Evolutionary conservation across 2,329 filamentous ascomycete species (phyloP), one percentile per base, ranked within the genome.

Genomic region (Penicillium sclerotigenum): DNA sequence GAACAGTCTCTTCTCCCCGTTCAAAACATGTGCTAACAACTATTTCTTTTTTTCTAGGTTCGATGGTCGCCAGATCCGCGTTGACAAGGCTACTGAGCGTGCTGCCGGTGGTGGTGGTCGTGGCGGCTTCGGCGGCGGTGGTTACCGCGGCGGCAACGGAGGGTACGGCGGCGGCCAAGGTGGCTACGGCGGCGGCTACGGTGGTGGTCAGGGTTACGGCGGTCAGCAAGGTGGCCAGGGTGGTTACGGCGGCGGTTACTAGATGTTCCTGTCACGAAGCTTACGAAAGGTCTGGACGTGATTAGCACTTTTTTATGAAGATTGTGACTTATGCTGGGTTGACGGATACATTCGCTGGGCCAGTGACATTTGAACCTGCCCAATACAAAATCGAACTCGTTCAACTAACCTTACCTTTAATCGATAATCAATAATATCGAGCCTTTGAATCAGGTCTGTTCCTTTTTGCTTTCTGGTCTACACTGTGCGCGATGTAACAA

Each of bases 41-140:
- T 10, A 31, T 10, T 7, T 4, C 2, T 31, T 20, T 31, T 13
- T 16, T 52, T 28, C 4, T 38, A 55, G 53, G 31, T 55, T 55
- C 28, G 53, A 55, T 13, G 53, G 53, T 45, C 53, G 53, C 10
- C 38, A 36, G n/a, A 55, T 55, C 53, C 53, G 53, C 11, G 53
- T 55, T 45, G 53, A 55, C 53, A 51, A 52, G 47, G 53, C 53
- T 55, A 55, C 53, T 34, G 53, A 55, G 53, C 53, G 53, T 20
- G 47, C 38, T 45, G 10, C 38, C 38, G 52, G 52, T 20, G 52
- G 50, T 7, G 50, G 51, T 53, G 51, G 51, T 38, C 43, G 34
- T 37, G 52, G 52, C 29, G 52, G 52, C 34, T 53, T 43, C 43
- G 26, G 34, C n/a, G 34, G 43, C 20, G 51, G 51, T 8, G 51